Evolutionary conservation across 2,329 filamentous ascomycete species (phyloP), one percentile per base, ranked within the genome.

Genomic region (Trichophyton mentagrophytes): DNA sequence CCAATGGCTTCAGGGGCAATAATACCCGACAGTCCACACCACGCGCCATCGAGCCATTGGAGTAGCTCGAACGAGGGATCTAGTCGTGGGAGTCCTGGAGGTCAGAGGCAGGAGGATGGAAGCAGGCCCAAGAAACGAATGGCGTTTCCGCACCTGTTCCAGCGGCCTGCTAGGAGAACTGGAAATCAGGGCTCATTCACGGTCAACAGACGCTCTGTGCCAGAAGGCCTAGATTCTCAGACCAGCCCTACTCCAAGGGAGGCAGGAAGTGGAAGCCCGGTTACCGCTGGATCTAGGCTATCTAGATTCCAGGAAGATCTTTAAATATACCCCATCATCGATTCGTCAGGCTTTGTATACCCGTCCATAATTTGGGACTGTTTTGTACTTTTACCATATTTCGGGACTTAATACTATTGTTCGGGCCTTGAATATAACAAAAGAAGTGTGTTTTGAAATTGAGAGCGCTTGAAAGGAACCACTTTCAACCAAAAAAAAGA

Each of bases 151-250:
- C 27, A 55, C 15, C 27, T 63, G 22, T 61, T 63, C 51, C 27
- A 44, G 11, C 59, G 62, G 8, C 20, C 57, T 6, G 7, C 17
- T 44, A 22, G 42, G 17, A 57, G 59, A 2, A 57, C 59, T 36
- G 62, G 62, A 6, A 61, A 38, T 3, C 62, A 61, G 46, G 62
- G 62, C 7, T 57, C 62, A 2, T 63, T 61, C 55, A 40, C 56
- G 22, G 62, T 61, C 5, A 60, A 61, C 27, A 27, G 44, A 40
- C 62, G 59, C 49, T 61, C 59, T 27, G 40, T 27, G 46, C 57
- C 60, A 13, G 7, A 38, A 22, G 61, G 46, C 11, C 9, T 13
- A 51, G 13, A 22, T 1, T 4, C 22, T 20, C 30, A 6, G 7
- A 44, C n/a, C 3, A 40, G 27, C 30, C 40, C n/a, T 42, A 13